Evolutionary conservation across 106 monocot species (phyloP).

Genomic region (Acanthochlamys bracteata): DNA sequence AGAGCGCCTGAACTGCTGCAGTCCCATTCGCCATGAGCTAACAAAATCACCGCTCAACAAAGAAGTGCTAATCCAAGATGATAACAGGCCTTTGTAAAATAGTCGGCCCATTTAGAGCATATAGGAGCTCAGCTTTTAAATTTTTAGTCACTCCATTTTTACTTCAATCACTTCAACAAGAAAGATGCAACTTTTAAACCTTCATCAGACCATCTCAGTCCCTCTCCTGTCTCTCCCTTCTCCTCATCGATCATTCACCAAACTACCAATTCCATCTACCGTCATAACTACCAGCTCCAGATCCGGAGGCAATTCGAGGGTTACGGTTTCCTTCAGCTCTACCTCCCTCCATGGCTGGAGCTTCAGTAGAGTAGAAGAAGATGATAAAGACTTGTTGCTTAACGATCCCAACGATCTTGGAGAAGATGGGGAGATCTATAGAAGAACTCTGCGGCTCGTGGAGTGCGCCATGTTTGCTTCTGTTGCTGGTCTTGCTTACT

Average conservation of each 20-base stretch:
- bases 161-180: too few species aligned
- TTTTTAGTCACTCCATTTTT: too few species aligned
- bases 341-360: too few species aligned
- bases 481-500: conserved; percentile 74
- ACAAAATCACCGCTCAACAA: too few species aligned
- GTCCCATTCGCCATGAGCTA: conserved; percentile 45
- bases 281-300: not conserved
- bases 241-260: too few species aligned
- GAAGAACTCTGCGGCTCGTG: conserved; percentile 75
- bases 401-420: conserved; percentile 33
- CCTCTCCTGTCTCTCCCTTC: not conserved
- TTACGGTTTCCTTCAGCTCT: not conserved
- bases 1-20: conserved; percentile 52
- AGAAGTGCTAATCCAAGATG: too few species aligned
- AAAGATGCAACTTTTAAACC: too few species aligned
- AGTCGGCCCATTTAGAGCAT: too few species aligned
- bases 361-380: conserved; percentile 2
- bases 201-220: not conserved
- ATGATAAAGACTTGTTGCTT: not conserved
- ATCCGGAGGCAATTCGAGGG: not conserved
- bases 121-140: too few species aligned
- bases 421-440: conserved; percentile 41
- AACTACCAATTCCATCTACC: too few species aligned
- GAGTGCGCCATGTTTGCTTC: conserved; percentile 99
- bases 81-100: too few species aligned